These are phyloP conservation scores for Sclerotiophoma versabilis DNA, from an alignment of 2,329 filamentous ascomycete genomes.

Conservation along the genomic window DNA sequence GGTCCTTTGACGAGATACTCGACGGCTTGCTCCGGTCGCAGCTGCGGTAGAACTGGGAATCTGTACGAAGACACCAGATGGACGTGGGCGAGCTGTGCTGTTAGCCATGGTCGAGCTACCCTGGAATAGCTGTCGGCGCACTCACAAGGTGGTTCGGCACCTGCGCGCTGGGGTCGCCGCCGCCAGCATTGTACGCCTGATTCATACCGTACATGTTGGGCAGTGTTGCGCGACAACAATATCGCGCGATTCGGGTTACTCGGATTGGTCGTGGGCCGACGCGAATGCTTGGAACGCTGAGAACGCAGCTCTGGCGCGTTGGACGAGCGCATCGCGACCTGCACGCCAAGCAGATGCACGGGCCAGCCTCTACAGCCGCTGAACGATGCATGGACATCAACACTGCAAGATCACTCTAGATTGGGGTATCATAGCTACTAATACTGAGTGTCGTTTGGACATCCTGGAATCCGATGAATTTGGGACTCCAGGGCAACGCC, in stretches of 20 bases:
- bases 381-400: no score
- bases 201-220: slow-evolving; percentile 45
- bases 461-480: background rate
- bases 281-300: slow-evolving; percentile 9
- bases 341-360: slow-evolving; percentile 13
- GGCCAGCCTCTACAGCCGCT: no score
- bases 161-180: slow-evolving; percentile 44
- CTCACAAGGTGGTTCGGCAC: slow-evolving; percentile 45
- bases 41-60: slow-evolving; percentile 75
- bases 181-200: slow-evolving; percentile 38
- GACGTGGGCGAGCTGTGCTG: slow-evolving; percentile 77
- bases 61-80: slow-evolving; percentile 86
- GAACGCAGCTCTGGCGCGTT: slow-evolving; percentile 12
- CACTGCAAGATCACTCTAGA: background rate
- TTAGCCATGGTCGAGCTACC: slow-evolving; percentile 23
- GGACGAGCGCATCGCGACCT: slow-evolving; percentile 14
- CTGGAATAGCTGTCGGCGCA: slow-evolving; percentile 14
- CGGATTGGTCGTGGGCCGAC: slow-evolving; percentile 3
- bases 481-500: background rate
- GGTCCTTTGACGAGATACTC: slow-evolving; percentile 85
- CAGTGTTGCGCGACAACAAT: slow-evolving; percentile 34
- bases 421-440: background rate
- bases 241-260: slow-evolving; percentile 20
- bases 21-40: slow-evolving; percentile 79
- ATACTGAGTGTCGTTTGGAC: background rate